phyloP scores from a whole-genome alignment of 371 early-diverging fungal genomes.

The Mortierella sp. region DNA sequence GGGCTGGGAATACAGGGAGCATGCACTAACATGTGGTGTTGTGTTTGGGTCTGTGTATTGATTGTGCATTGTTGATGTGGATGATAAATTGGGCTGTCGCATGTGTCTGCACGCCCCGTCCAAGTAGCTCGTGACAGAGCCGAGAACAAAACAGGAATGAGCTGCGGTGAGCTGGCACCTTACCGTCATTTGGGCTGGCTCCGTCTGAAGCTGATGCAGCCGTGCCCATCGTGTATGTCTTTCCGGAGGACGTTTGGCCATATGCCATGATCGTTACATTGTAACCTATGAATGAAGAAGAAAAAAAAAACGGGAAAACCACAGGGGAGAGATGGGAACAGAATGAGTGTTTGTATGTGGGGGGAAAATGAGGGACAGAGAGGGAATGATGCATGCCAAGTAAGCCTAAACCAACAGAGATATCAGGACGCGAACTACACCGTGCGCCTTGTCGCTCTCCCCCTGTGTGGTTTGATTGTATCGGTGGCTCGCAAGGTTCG shows the following conservation, averaged over 20 bases:
- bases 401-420: too few relatives aligned
- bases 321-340: background rate
- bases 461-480: too few relatives aligned
- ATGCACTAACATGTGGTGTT: background rate
- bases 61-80: too few relatives aligned
- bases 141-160: background rate
- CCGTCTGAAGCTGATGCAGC: conserved; percentile 71
- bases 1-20: background rate
- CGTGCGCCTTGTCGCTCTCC: too few relatives aligned
- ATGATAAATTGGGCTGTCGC: too few relatives aligned
- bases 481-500: too few relatives aligned
- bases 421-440: too few relatives aligned
- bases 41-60: too few relatives aligned
- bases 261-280: conserved; percentile 98
- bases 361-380: background rate
- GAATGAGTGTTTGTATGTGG: too few relatives aligned
- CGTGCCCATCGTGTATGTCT: conserved; percentile 99
- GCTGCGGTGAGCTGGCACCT: background rate
- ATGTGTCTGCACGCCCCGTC: too few relatives aligned
- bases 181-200: conserved; percentile 59
- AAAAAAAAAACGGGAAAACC: background rate
- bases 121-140: too few relatives aligned
- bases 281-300: conserved; percentile 67
- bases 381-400: too few relatives aligned
- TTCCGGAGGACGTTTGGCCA: conserved; percentile 97